Percentiles rank a stretch among this genome's conserved stretches.
phyloP scores from a whole-genome alignment of 2,329 filamentous ascomycete species.

The Fusarium abutilonis region DNA sequence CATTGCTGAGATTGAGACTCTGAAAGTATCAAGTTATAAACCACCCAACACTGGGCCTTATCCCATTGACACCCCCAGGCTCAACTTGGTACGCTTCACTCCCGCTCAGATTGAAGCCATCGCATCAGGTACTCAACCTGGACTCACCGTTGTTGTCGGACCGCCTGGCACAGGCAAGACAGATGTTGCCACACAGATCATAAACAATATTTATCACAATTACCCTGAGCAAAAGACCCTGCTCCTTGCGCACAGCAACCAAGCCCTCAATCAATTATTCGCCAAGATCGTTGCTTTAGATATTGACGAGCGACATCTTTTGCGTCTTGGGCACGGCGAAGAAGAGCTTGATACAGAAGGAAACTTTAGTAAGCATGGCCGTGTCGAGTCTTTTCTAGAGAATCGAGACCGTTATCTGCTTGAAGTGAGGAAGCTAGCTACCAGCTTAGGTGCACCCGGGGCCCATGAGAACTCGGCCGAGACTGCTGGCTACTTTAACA shows the following conservation, averaged over 20 bases:
- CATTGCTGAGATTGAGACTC: conserved; percentile 69
- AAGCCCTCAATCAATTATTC: conserved; percentile 96
- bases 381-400: conserved; percentile 94
- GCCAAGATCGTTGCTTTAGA: conserved; percentile 97
- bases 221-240: conserved; percentile 92
- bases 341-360: conserved; percentile 88
- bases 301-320: conserved; percentile 92
- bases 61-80: conserved; percentile 80
- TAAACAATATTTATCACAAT: conserved; percentile 98
- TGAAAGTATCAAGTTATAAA: conserved; percentile 90
- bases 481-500: conserved; percentile 96
- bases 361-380: conserved; percentile 92
- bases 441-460: conserved; percentile 85
- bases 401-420: conserved; percentile 80
- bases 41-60: conserved; percentile 91
- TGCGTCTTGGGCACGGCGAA: conserved; percentile 93
- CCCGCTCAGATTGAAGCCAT: conserved; percentile 92
- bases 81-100: conserved; percentile 88
- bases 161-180: conserved; percentile 98
- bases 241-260: conserved; percentile 95
- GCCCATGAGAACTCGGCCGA: conserved; percentile 97
- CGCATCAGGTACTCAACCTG: conserved; percentile 91
- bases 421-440: conserved; percentile 87
- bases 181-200: conserved; percentile 98
- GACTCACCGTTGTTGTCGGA: conserved; percentile 91